A percentile compares a stretch with the other conserved stretches of the same genome.
Evolutionary conservation across 495 filamentous ascomycete species (phyloP).

Genomic region (Lepidopterella palustris): DNA sequence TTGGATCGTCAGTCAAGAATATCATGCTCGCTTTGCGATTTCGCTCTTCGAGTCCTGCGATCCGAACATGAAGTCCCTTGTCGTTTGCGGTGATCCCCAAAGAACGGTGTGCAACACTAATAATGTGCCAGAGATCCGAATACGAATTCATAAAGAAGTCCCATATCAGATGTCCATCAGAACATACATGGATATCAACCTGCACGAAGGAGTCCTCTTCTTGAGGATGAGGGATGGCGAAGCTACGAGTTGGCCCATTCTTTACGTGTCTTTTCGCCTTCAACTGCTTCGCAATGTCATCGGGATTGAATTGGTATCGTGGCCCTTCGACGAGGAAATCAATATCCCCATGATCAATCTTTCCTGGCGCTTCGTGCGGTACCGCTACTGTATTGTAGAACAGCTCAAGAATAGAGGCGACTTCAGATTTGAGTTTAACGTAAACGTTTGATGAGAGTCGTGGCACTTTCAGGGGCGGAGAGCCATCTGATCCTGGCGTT

Average conservation of each 20-base stretch:
- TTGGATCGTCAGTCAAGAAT: slow-evolving; percentile 50
- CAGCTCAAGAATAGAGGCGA: neutral
- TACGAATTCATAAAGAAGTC: slow-evolving; percentile 54
- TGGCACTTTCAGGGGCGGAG: slow-evolving; percentile 23
- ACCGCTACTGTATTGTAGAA: slow-evolving; percentile 14
- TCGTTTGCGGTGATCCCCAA: slow-evolving; percentile 59
- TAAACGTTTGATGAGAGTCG: slow-evolving; percentile 29
- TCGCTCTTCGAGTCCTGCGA: slow-evolving; percentile 53
- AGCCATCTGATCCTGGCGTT: slow-evolving; percentile 17
- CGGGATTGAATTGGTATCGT: neutral
- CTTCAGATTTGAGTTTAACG: slow-evolving; percentile 1
- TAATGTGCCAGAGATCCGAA: slow-evolving; percentile 60
- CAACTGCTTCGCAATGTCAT: slow-evolving; percentile 1
- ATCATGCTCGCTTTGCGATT: slow-evolving; percentile 51
- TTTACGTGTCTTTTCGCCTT: slow-evolving; percentile 3
- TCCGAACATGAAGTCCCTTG: slow-evolving; percentile 51
- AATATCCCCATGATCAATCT: slow-evolving; percentile 35
- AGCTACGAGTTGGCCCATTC: slow-evolving; percentile 9
- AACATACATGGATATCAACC: slow-evolving; percentile 55
- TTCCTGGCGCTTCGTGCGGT: slow-evolving; percentile 31
- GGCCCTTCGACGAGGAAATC: slow-evolving; percentile 34
- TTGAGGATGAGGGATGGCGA: slow-evolving; percentile 19
- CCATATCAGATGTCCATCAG: slow-evolving; percentile 47
- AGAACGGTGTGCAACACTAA: slow-evolving; percentile 53
- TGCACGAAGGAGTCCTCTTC: slow-evolving; percentile 46